Percentiles rank a stretch among this genome's conserved stretches.
These are phyloP conservation scores for Phaffomyces thermotolerans DNA, from an alignment of 805 yeast genomes.

Conservation along the genomic window DNA sequence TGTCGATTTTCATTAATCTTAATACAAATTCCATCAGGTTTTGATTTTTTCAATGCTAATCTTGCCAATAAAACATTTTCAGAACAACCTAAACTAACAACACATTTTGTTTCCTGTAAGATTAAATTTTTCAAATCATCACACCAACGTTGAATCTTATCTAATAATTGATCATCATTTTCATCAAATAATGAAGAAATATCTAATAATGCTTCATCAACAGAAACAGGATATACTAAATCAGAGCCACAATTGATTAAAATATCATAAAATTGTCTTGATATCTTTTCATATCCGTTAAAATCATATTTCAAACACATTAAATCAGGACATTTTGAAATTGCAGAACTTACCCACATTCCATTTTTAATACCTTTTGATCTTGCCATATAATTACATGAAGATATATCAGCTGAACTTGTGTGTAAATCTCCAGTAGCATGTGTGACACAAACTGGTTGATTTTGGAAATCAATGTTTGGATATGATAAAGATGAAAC, in stretches of 20 bases:
- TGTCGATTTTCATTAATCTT: neutral
- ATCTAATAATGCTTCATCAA: slow-evolving; percentile 87
- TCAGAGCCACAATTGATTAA: slow-evolving; percentile 38
- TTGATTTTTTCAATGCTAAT: slow-evolving; percentile 63
- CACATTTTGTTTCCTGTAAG: slow-evolving; percentile 42
- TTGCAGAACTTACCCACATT: slow-evolving; percentile 78
- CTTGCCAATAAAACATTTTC: slow-evolving; percentile 71
- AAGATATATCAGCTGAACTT: slow-evolving; percentile 71
- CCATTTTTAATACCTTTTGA: slow-evolving; percentile 76
- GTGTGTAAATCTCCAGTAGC: slow-evolving; percentile 28
- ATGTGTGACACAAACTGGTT: slow-evolving; percentile 58
- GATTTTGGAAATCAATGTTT: slow-evolving; percentile 36
- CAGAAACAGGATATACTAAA: slow-evolving; percentile 62
- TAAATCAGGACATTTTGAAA: slow-evolving; percentile 55
- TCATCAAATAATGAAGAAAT: slow-evolving; percentile 31
- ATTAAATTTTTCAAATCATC: slow-evolving; percentile 31
- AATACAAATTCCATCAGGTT: slow-evolving; percentile 57
- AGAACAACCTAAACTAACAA: slow-evolving; percentile 78
- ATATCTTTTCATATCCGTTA: slow-evolving; percentile 57
- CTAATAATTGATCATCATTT: slow-evolving; percentile 16
- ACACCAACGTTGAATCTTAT: slow-evolving; percentile 22
- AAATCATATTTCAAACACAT: slow-evolving; percentile 66
- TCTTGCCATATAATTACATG: slow-evolving; percentile 87
- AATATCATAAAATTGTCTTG: slow-evolving; percentile 57
- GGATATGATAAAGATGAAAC: slow-evolving; percentile 62